These are phyloP conservation scores for Apiospora arundinis DNA, from an alignment of 2,329 filamentous ascomycete genomes.

Conservation along the genomic window DNA sequence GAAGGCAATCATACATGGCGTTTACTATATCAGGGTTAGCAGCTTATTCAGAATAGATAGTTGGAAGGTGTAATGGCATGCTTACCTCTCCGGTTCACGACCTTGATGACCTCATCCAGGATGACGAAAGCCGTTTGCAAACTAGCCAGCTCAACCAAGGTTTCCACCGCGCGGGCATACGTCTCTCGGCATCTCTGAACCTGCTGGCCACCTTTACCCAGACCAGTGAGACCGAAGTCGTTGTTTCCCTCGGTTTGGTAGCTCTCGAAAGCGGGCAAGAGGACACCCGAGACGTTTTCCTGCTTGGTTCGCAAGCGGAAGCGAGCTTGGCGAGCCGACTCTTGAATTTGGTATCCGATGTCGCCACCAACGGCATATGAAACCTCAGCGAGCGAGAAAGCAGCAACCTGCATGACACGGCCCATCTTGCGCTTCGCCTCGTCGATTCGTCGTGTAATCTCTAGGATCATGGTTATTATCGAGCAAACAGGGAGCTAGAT, in stretches of 20 bases:
- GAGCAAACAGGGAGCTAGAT: constrained; percentile 17
- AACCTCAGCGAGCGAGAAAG: constrained; percentile 96
- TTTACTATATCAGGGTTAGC: constrained; percentile 68
- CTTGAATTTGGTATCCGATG: constrained; percentile 96
- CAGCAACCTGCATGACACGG: constrained; percentile 97
- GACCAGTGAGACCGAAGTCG: constrained; percentile 93
- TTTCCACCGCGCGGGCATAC: constrained; percentile 94
- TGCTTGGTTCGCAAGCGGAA: constrained; percentile 95
- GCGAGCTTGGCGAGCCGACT: constrained; percentile 89
- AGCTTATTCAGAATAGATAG: not conserved
- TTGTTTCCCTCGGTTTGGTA: constrained; percentile 88
- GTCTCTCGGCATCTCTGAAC: constrained; percentile 95
- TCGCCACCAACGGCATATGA: constrained; percentile 96
- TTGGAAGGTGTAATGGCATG: constrained; percentile 18
- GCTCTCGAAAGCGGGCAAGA: constrained; percentile 92
- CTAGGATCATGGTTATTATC: constrained; percentile 50
- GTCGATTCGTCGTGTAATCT: constrained; percentile 96
- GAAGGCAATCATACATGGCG: constrained; percentile 69
- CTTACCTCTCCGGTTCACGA: constrained; percentile 91
- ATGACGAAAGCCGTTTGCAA: constrained; percentile 98
- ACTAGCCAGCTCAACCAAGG: constrained; percentile 91
- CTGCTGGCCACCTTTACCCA: constrained; percentile 97
- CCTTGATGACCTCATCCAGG: constrained; percentile 97
- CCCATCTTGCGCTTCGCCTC: constrained; percentile 99
- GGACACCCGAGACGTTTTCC: constrained; percentile 97